phyloP scores from a whole-genome alignment of 495 filamentous ascomycete species.

The Cercophora sp. region DNA sequence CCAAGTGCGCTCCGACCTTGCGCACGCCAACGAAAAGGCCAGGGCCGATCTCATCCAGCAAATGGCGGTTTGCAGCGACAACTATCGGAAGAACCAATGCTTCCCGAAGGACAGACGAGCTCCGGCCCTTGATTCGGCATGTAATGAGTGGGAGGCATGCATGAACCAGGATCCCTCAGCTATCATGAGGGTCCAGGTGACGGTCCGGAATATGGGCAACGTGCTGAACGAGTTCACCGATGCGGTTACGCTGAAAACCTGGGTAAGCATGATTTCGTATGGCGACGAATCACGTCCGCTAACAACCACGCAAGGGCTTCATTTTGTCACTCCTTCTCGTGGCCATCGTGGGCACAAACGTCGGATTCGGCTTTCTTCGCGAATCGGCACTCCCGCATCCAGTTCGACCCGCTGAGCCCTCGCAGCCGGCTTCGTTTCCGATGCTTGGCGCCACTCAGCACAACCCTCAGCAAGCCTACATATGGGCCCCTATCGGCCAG shows the following conservation, averaged over 20 bases:
- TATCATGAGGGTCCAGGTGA: constrained; percentile 38
- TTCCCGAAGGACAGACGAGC: constrained; percentile 50
- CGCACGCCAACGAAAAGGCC: constrained; percentile 60
- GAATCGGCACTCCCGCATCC: constrained; percentile 21
- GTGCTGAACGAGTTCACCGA: constrained; percentile 47
- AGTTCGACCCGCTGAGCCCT: constrained; percentile 21
- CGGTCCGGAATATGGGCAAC: constrained; percentile 41
- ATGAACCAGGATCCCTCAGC: constrained; percentile 61
- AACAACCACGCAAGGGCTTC: constrained; percentile 42
- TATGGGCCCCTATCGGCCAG: constrained; percentile 39
- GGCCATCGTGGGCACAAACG: constrained; percentile 52
- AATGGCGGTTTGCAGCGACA: constrained; percentile 64
- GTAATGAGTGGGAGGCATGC: constrained; percentile 76
- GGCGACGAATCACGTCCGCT: constrained; percentile 12
- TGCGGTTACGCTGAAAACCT: constrained; percentile 43
- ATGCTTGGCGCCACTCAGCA: constrained; percentile 27
- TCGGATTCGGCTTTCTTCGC: constrained; percentile 45
- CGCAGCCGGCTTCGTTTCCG: constrained; percentile 26
- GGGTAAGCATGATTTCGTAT: constrained; percentile 75
- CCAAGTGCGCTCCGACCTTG: constrained; percentile 72
- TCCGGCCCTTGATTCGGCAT: constrained; percentile 69
- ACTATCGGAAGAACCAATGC: constrained; percentile 73
- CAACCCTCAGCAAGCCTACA: constrained; percentile 37
- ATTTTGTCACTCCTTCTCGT: constrained; percentile 53
- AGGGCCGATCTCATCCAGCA: constrained; percentile 62